Evolutionary conservation across 208 protist genomes (phyloP), one percentile per base, ranked within the genome.

Genomic region (Angomonas deanei): DNA sequence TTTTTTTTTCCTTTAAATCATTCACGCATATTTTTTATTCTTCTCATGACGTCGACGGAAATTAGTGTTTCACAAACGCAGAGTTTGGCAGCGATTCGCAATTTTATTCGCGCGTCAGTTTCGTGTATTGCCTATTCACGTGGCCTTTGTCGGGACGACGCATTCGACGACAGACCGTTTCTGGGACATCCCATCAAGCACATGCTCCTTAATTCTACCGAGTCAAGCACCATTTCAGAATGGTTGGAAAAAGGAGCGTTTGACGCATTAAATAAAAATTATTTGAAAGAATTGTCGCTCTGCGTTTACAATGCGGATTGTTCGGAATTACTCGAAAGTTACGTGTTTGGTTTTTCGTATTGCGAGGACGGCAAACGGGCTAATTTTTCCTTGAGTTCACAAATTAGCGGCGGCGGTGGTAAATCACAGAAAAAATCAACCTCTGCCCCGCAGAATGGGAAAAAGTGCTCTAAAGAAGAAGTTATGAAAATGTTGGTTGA

Each of bases 241-340:
- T 94, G 84, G 82, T 82, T 92, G 36, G 83, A 86, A 48, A 80
- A 84, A 28, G 80, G 84, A 52, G 82, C 78, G n/a, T 88, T 94
- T 66, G 84, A 92, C 61, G 87, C 87, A 24, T 69, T 94, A 1
- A 89, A 91, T 49, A 72, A 78, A 30, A 75, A 77, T 33, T 94
- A 92, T 47, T 70, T 94, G 4, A 84, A 90, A 61, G 80, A 91
- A 64, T 66, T 91, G 63, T 60, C 84, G 3, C 70, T 94, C 33
- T 92, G 84, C 58, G 70, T 92, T n/a, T 84, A 88, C 68, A 76
- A 78, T 24, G 76, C 64, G 8, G 66, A 81, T 11, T 86, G 75
- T 48, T 68, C 52, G 15, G 76, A 80, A 42, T 63, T 86, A 28
- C 72, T 91, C 21, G 84, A 94, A 62, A 92, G 82, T 61, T 94